Evolutionary conservation across 1,284 basidiomycete species (phyloP), one percentile per base, ranked within the genome.

Genomic region (Sporisorium iseilematis-ciliati): DNA sequence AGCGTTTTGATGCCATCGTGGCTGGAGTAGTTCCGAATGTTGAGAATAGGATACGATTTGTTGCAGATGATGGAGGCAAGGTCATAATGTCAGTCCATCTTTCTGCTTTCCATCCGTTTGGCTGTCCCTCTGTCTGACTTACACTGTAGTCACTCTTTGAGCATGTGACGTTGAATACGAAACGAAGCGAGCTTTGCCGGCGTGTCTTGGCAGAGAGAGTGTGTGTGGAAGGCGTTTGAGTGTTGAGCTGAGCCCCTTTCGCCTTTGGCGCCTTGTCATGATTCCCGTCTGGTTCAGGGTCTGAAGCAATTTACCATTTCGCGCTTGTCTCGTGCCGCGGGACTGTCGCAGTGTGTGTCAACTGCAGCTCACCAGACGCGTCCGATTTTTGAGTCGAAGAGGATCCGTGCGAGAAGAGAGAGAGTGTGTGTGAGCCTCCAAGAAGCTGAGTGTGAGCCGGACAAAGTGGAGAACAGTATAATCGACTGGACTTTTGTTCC

Each of bases 401-500:
- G 14, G 35, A 57, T 49, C 56, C 56, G 56, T 57, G 56, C 56
- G 56, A 57, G 56, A 58, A 8, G 29, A 29, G 29, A 5, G 29
- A n/a, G n/a, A n/a, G n/a, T n/a, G n/a, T n/a, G n/a, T n/a, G n/a
- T n/a, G n/a, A n/a, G n/a, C n/a, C 29, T 29, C 29, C 8, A 8
- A 29, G 29, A 29, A 50, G n/a, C 25, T 35, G 33, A n/a, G n/a
- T n/a, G n/a, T n/a, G n/a, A 16, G 35, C 35, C 35, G 12, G 12
- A 16, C 25, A 40, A 58, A 59, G 57, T 59, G 49, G 57, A 59
- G 57, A n/a, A n/a, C n/a, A n/a, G n/a, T n/a, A n/a, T 43, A 41
- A 16, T 38, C 35, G 4, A 2, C 14, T 3, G 1, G 20, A 18
- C 16, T 41, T n/a, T 3, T 7, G 21, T 21, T 52, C 12, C 51